Conservation (phyloP, 2,329 filamentous ascomycete species). For the Thelonectria olida region DNA sequence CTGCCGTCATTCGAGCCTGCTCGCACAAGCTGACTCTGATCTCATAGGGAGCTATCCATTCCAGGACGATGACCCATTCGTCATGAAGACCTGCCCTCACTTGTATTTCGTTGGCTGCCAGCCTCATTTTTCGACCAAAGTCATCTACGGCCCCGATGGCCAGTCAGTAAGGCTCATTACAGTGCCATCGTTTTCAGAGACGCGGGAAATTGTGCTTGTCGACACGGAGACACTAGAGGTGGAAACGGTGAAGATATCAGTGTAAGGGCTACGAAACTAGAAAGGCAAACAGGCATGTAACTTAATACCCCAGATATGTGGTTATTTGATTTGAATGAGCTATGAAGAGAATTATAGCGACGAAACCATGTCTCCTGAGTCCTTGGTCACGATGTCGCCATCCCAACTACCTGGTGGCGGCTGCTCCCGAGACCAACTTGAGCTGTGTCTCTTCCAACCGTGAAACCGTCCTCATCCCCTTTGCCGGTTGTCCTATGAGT, state of each 20-base stretch:
- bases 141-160: slow-evolving; percentile 72
- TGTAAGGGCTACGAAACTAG: slow-evolving; percentile 8
- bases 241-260: slow-evolving; percentile 70
- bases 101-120: slow-evolving; percentile 92
- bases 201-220: slow-evolving; percentile 81
- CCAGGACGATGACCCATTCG: slow-evolving; percentile 91
- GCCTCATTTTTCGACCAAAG: slow-evolving; percentile 76
- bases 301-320: slow-evolving; percentile 20
- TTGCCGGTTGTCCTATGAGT: no score
- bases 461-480: no score
- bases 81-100: slow-evolving; percentile 86
- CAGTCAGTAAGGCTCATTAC: slow-evolving; percentile 82
- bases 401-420: no score
- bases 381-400: no score
- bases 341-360: not conserved
- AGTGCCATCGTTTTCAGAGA: slow-evolving; percentile 82
- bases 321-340: not conserved
- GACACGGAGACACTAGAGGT: slow-evolving; percentile 88
- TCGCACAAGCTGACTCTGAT: slow-evolving; percentile 26
- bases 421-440: no score
- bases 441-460: no score
- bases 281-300: not conserved
- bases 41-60: slow-evolving; percentile 91
- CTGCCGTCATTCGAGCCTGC: not conserved
- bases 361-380: no score